Evolutionary conservation across 805 yeast genomes (phyloP).

Genomic region (Starmerella potacharoeniae): DNA sequence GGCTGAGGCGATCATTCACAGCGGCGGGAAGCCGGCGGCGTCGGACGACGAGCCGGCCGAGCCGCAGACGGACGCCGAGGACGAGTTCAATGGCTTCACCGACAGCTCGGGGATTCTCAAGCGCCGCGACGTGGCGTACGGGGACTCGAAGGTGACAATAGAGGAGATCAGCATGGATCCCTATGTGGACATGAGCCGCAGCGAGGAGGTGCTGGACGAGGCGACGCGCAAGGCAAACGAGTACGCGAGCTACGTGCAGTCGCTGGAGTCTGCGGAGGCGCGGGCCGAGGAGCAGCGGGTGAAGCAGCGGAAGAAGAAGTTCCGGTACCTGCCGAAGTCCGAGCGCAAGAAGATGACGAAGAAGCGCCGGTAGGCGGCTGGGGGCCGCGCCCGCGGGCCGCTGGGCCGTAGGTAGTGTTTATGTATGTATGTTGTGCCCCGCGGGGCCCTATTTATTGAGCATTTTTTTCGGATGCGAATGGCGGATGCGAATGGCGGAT

Average conservation of each 20-base stretch:
- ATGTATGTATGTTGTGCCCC: neutral
- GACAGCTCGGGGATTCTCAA: constrained; percentile 36
- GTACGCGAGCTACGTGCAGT: constrained; percentile 60
- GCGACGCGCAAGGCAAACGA: constrained; percentile 71
- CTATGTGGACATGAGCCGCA: constrained; percentile 55
- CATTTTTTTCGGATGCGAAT: neutral
- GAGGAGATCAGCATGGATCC: constrained; percentile 48
- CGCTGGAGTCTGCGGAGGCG: constrained; percentile 31
- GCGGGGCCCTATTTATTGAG: neutral
- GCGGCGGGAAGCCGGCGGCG: constrained; percentile 10
- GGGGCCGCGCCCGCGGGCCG: too few species aligned
- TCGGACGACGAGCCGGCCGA: constrained; percentile 22
- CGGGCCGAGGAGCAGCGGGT: constrained; percentile 16
- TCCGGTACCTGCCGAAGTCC: constrained; percentile 70
- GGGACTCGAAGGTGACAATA: constrained; percentile 41
- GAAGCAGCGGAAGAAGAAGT: constrained; percentile 44
- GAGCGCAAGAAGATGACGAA: constrained; percentile 46
- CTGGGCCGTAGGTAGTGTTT: neutral
- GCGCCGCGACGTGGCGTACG: constrained; percentile 33
- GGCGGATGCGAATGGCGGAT: too few species aligned
- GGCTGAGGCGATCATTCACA: constrained; percentile 31
- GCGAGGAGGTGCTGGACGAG: constrained; percentile 58
- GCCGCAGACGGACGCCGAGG: constrained; percentile 24
- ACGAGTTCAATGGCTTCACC: constrained; percentile 35
- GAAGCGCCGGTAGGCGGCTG: constrained; percentile 30